Conservation (phyloP, 495 filamentous ascomycete species). For the Penicillium ochrochloron region DNA sequence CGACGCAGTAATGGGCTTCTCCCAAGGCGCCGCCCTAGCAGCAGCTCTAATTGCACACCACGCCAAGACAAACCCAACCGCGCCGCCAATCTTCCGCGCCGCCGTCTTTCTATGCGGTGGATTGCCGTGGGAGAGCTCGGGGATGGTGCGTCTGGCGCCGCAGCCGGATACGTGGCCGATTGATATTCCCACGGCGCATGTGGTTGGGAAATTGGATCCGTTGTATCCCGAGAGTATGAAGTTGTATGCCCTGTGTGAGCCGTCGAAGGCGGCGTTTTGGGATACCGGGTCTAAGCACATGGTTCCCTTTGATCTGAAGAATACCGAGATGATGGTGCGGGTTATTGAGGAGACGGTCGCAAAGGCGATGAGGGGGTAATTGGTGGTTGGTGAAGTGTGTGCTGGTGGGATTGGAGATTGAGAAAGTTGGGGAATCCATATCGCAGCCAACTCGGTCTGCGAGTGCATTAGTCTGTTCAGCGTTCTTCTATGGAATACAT, state of each 20-base stretch:
- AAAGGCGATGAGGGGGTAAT: constrained; percentile 26
- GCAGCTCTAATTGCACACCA: constrained; percentile 42
- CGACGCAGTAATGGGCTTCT: constrained; percentile 53
- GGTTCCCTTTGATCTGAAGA: constrained; percentile 46
- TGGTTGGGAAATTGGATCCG: constrained; percentile 43
- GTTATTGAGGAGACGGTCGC: constrained; percentile 39
- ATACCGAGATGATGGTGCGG: constrained; percentile 38
- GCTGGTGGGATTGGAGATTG: not conserved
- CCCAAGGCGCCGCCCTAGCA: constrained; percentile 49
- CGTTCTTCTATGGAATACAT: constrained; percentile 4
- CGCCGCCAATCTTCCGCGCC: constrained; percentile 39
- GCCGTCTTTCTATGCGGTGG: constrained; percentile 50
- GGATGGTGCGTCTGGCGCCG: constrained; percentile 22
- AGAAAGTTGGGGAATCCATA: constrained; percentile 1
- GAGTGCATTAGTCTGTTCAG: constrained; percentile 13
- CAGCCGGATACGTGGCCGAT: constrained; percentile 30
- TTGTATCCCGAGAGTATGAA: constrained; percentile 36
- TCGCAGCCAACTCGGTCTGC: constrained; percentile 5
- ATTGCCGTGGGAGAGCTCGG: constrained; percentile 37
- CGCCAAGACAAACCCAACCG: constrained; percentile 32
- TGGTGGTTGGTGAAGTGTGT: not conserved
- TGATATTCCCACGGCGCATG: constrained; percentile 45
- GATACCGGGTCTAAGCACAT: constrained; percentile 47
- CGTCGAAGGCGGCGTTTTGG: constrained; percentile 38
- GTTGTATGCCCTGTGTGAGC: constrained; percentile 44